Evolutionary conservation across 2,329 filamentous ascomycete genomes (phyloP), one percentile per base, ranked within the genome.

Genomic region (Alternaria incomplexa): DNA sequence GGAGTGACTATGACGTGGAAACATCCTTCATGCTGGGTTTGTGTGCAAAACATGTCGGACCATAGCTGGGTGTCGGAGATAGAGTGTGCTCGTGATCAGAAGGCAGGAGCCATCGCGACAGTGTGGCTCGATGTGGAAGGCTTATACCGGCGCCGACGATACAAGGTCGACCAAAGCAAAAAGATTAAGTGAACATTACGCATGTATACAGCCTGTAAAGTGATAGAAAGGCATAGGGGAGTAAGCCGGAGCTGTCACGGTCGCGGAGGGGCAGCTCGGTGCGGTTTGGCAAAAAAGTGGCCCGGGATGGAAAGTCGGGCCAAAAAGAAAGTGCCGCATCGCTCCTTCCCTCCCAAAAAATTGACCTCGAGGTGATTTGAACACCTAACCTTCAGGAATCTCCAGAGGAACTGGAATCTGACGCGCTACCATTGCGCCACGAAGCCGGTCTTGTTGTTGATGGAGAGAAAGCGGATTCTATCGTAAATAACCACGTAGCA

Each of bases 401-500:
- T 63, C 61, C 61, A 63, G 61, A 51, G 51, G 12, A 60, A 63
- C 61, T 63, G 61, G 61, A 63, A 63, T 63, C 61, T 63, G 61
- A 63, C 61, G 61, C 61, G 61, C 61, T 63, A 63, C 61, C 61
- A 63, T 63, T 63, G 61, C 61, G 61, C 61, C 61, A 63, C 56
- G 61, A 63, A 63, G 61, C 61, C 61, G 26, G 51, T 60, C 23
- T 55, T 40, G 15, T n/a, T 63, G 28, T n/a, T 63, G 36, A 51
- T 60, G 28, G 26, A 26, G 25, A 7, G 20, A 46, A 10, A 26
- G 6, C 10, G 15, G 3, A n/a, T 15, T n/a, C 11, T 15, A 13
- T n/a, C 7, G 32, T 15, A 36, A 9, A 25, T 25, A 8, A 8
- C 25, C 25, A 25, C 25, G 25, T 25, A 25, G 25, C 25, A 25